Conservation (phyloP, 2,329 filamentous ascomycete species). For the Hypoxylon sp. region DNA sequence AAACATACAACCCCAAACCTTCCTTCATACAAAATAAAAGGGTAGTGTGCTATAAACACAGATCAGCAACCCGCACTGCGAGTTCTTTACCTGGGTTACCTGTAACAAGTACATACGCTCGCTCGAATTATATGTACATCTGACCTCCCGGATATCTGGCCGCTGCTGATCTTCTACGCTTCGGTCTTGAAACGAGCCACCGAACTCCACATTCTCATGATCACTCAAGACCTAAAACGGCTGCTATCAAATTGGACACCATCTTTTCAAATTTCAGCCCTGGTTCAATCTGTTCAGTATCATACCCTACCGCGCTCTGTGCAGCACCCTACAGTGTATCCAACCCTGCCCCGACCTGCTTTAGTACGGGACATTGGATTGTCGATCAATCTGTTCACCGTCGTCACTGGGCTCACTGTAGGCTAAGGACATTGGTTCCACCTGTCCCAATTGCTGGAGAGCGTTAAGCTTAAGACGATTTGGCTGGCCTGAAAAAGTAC, state of each 20-base stretch:
- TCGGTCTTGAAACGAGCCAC: constrained; percentile 58
- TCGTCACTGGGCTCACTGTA: constrained; percentile 61
- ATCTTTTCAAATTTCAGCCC: constrained; percentile 53
- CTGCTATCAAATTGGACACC: constrained; percentile 56
- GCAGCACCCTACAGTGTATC: constrained; percentile 50
- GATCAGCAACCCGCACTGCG: constrained; percentile 42
- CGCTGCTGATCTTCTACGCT: constrained; percentile 56
- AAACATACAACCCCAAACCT: constrained; percentile 1
- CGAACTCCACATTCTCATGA: constrained; percentile 56
- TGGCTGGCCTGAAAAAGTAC: constrained; percentile 56
- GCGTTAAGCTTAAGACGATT: constrained; percentile 61
- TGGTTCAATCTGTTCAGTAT: constrained; percentile 51
- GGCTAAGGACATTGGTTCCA: constrained; percentile 55
- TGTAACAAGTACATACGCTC: constrained; percentile 39
- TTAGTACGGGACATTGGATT: constrained; percentile 65
- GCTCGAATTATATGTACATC: constrained; percentile 47
- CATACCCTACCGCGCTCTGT: constrained; percentile 50
- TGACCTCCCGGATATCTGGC: constrained; percentile 54
- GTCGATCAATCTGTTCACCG: constrained; percentile 69
- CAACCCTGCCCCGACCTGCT: constrained; percentile 62
- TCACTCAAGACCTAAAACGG: constrained; percentile 55
- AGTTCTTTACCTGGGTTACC: constrained; percentile 33
- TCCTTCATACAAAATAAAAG: constrained; percentile 11
- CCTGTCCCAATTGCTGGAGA: constrained; percentile 61
- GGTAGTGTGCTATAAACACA: constrained; percentile 31